Evolutionary conservation across 2,329 filamentous ascomycete genomes (phyloP), one percentile per base, ranked within the genome.

Genomic region (Cladophialophora immunda): DNA sequence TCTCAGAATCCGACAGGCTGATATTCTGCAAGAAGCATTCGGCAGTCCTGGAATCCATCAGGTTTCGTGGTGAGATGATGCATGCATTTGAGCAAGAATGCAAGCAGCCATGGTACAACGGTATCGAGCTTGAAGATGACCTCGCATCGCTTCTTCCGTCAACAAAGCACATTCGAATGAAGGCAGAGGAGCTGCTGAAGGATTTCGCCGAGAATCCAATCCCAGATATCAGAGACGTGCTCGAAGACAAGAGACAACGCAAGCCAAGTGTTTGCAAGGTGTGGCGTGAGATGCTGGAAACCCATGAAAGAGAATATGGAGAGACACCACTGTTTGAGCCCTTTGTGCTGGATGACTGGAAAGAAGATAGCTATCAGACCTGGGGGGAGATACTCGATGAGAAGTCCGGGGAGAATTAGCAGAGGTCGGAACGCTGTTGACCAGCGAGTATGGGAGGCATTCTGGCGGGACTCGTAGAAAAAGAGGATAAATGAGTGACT

Each of bases 41-140:
- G 7, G 65, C 65, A 27, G 65, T 64, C n/a, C 15, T 67, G 36
- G 50, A 61, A 25, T 64, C 60, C 2, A 64, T 67, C 56, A 64
- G 54, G 41, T 57, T 67, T 19, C 55, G 30, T 8, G 65, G 60
- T 11, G 38, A 41, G 7, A 27, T 64, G 29, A 64, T 64, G 56
- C 55, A 17, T 19, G 60, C 61, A 38, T 64, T 64, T 41, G 55
- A 67, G 52, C 32, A 61, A 17, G 55, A 63, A n/a, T 58, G 17
- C 25, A 36, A 34, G 17, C 19, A 50, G 47, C 47, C 50, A 15
- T 41, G 52, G 52, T 50, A 41, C 52, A 36, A 36, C n/a, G 9
- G 13, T 22, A n/a, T 27, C 3, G 50, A 61, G 45, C 38, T 55
- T 63, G 30, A 57, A 25, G 41, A 41, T 17, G 29, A 53, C 17